Evolutionary conservation across 2,329 filamentous ascomycete species (phyloP).

Genomic region (Fusarium albosuccineum): DNA sequence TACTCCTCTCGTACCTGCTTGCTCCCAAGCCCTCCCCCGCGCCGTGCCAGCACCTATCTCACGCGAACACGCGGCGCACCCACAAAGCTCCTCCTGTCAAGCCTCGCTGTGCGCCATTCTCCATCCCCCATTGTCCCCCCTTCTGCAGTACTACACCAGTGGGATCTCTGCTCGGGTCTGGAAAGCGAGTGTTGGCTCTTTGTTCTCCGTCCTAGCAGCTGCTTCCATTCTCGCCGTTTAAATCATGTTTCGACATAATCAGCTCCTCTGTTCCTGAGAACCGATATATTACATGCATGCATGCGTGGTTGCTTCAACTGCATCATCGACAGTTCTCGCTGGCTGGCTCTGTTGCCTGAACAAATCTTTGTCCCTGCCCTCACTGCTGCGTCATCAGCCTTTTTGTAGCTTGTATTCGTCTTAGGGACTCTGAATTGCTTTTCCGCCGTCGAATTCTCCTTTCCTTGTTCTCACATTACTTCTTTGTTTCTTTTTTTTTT

Average conservation of each 20-base stretch:
- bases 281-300: neutral
- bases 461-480: conserved; percentile 21
- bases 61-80: conserved; percentile 18
- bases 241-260: neutral
- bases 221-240: conserved; percentile 7
- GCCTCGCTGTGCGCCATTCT: conserved; percentile 11
- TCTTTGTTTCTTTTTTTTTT: conserved; percentile 20
- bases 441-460: conserved; percentile 23
- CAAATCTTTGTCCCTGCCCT: conserved; percentile 10
- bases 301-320: neutral
- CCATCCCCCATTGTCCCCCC: neutral
- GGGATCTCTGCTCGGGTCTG: neutral
- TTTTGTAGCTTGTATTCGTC: conserved; percentile 5
- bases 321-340: conserved; percentile 1
- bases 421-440: conserved; percentile 1
- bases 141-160: neutral
- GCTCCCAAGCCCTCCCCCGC: conserved; percentile 13
- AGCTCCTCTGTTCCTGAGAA: neutral
- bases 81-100: conserved; percentile 11
- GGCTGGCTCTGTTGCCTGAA: conserved; percentile 4
- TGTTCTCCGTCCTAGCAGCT: conserved; percentile 1
- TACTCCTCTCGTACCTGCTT: conserved; percentile 8
- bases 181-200: neutral
- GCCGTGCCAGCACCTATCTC: conserved; percentile 11
- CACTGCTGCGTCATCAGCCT: conserved; percentile 21